Evolutionary conservation across 441 rosid genomes (phyloP).

Genomic region (Eutrema salsugineum): DNA sequence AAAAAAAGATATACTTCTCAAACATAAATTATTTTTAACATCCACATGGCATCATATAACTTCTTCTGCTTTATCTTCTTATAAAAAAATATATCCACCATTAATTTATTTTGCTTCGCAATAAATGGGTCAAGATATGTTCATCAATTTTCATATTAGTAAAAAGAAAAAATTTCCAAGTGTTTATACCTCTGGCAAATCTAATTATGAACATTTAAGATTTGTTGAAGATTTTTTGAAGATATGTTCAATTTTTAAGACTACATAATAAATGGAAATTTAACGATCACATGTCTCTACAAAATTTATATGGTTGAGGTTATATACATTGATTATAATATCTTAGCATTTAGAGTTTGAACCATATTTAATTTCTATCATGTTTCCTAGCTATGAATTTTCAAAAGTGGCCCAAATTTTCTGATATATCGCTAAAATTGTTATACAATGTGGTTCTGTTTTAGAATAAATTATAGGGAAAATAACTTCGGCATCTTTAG

Average conservation of each 20-base stretch:
- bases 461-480: not conserved
- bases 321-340: not conserved
- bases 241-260: too few species aligned
- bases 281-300: not conserved
- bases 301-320: not conserved
- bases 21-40: not conserved
- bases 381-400: not conserved
- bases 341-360: not conserved
- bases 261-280: not conserved
- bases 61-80: not conserved
- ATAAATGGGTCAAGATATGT: too few species aligned
- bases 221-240: too few species aligned
- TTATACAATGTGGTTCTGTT: not conserved
- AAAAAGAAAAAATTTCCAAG: too few species aligned
- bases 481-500: not conserved
- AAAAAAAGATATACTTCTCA: not conserved
- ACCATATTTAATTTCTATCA: not conserved
- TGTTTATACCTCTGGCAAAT: too few species aligned
- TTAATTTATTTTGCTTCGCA: too few species aligned
- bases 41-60: not conserved
- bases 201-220: too few species aligned
- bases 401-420: not conserved
- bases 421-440: not conserved
- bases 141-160: too few species aligned
- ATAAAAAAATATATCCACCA: not conserved